Conservation (phyloP, 495 filamentous ascomycete genomes). For the Chaetomium tenue region DNA sequence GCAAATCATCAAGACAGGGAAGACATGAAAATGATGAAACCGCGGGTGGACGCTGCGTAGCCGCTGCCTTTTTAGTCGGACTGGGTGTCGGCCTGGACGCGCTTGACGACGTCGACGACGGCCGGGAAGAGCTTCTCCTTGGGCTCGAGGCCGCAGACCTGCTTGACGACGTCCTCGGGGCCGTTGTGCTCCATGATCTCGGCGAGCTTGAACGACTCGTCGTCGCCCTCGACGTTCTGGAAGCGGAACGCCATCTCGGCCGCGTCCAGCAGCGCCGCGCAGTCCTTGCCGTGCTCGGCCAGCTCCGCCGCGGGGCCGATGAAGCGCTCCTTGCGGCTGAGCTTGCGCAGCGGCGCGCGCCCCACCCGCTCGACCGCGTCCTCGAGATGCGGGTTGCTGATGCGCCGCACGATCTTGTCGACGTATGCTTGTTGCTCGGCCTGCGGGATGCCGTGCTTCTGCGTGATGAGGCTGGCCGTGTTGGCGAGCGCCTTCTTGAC, state of each 20-base stretch:
- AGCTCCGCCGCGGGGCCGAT: conserved; percentile 85
- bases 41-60: too few species aligned
- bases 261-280: conserved; percentile 66
- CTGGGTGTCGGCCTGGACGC: conserved; percentile 64
- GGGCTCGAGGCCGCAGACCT: conserved; percentile 73
- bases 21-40: neutral
- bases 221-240: conserved; percentile 85
- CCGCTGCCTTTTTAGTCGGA: conserved; percentile 30
- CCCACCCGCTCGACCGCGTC: conserved; percentile 94
- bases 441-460: conserved; percentile 75
- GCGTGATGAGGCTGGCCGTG: conserved; percentile 77
- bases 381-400: conserved; percentile 91
- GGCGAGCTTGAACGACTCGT: conserved; percentile 78
- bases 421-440: conserved; percentile 86
- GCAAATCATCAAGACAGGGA: conserved; percentile 4
- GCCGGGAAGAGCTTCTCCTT: conserved; percentile 68
- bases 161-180: conserved; percentile 63
- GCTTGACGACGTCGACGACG: conserved; percentile 70
- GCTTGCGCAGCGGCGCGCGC: conserved; percentile 89
- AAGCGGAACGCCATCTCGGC: conserved; percentile 87
- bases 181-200: conserved; percentile 71
- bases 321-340: conserved; percentile 89
- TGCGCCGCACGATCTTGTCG: conserved; percentile 84
- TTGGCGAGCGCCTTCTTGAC: conserved; percentile 75
- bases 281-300: conserved; percentile 71